These are phyloP conservation scores for Barnettozyma siamensis DNA, from an alignment of 805 yeast genomes.

Conservation along the genomic window DNA sequence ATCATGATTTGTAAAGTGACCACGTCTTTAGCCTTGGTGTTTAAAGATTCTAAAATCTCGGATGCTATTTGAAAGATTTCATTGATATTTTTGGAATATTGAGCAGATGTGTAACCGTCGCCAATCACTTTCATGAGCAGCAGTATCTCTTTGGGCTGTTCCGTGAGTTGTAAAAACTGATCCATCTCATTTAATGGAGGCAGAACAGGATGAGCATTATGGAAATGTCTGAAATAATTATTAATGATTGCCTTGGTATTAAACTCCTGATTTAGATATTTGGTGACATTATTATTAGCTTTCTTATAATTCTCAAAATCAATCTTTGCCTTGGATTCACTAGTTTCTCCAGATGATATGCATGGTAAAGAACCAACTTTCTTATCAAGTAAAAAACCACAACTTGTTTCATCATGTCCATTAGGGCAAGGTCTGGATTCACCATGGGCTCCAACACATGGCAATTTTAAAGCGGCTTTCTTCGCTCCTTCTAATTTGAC, in stretches of 20 bases:
- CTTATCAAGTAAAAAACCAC: slow-evolving; percentile 17
- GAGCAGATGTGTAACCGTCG: slow-evolving; percentile 38
- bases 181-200: slow-evolving; percentile 35
- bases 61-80: slow-evolving; percentile 33
- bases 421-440: slow-evolving; percentile 18
- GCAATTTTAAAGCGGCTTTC: slow-evolving; percentile 9
- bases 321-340: slow-evolving; percentile 7
- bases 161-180: slow-evolving; percentile 28
- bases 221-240: slow-evolving; percentile 34
- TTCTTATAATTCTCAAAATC: slow-evolving; percentile 10
- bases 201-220: slow-evolving; percentile 41
- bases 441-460: slow-evolving; percentile 16
- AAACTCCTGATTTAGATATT: slow-evolving; percentile 9
- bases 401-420: slow-evolving; percentile 18
- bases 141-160: slow-evolving; percentile 36
- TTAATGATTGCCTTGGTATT: slow-evolving; percentile 21
- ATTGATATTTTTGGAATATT: slow-evolving; percentile 35
- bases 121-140: slow-evolving; percentile 43
- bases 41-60: slow-evolving; percentile 27
- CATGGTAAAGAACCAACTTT: slow-evolving; percentile 20
- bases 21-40: slow-evolving; percentile 32
- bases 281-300: not conserved
- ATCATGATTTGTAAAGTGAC: slow-evolving; percentile 38
- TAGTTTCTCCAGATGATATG: slow-evolving; percentile 1
- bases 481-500: slow-evolving; percentile 2